Conservation (phyloP, 2,329 filamentous ascomycete genomes). For the Sphaerulina vaccinii region DNA sequence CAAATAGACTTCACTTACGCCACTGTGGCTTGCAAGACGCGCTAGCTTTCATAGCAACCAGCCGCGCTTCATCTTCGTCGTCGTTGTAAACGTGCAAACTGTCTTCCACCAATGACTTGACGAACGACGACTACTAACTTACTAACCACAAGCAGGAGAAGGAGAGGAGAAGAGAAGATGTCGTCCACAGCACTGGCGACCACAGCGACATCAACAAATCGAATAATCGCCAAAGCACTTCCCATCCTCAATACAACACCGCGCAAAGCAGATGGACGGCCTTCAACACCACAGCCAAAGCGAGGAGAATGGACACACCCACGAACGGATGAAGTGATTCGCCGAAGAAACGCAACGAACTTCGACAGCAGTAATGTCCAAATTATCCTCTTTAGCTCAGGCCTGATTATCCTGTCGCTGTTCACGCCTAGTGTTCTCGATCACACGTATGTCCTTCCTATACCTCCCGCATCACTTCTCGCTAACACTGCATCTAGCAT, state of each 20-base stretch:
- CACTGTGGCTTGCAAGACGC: not conserved
- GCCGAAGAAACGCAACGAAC: conserved; percentile 71
- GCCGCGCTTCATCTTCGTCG: not conserved
- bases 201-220: not conserved
- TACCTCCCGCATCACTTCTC: not conserved
- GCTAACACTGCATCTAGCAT: conserved; percentile 12
- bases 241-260: conserved; percentile 11
- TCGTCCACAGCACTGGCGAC: conserved; percentile 29
- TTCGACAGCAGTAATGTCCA: conserved; percentile 77
- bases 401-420: conserved; percentile 53
- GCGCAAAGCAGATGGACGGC: conserved; percentile 19
- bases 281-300: conserved; percentile 55
- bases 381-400: conserved; percentile 66
- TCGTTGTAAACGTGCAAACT: not conserved
- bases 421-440: conserved; percentile 43
- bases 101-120: not conserved
- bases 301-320: conserved; percentile 73
- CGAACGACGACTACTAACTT: not conserved
- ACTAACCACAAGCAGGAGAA: conserved; percentile 1
- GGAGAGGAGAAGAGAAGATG: conserved; percentile 20
- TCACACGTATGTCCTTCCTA: conserved; percentile 21
- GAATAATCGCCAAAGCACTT: not conserved
- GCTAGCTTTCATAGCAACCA: not conserved
- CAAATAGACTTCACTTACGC: not conserved
- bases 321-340: conserved; percentile 79